A percentile compares a stretch with the other conserved stretches of the same genome.
Evolutionary conservation across 2,329 filamentous ascomycete species (phyloP).

Genomic region (Kalaharituber pfeilii): DNA sequence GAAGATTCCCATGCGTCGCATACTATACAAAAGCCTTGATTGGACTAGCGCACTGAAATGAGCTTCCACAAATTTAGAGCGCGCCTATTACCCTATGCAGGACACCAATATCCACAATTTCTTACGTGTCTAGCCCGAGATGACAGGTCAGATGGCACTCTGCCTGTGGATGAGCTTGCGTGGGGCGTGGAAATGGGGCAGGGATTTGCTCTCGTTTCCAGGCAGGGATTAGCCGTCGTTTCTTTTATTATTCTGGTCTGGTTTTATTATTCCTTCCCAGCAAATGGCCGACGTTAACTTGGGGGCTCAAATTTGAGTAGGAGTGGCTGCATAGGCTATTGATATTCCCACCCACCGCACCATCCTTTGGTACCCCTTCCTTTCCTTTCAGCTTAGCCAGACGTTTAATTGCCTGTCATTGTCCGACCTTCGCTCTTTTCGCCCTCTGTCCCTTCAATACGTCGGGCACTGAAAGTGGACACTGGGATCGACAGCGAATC

Average conservation of each 20-base stretch:
- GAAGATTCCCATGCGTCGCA: too few relatives aligned
- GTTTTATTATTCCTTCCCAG: background rate
- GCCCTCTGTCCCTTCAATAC: background rate
- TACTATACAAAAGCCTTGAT: too few relatives aligned
- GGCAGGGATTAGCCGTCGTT: too few relatives aligned
- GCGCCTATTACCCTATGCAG: too few relatives aligned
- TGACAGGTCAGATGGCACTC: background rate
- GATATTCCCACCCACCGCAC: background rate
- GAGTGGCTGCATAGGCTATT: background rate
- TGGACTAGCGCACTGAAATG: too few relatives aligned
- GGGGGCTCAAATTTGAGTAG: background rate
- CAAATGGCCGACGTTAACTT: background rate
- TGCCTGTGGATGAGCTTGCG: too few relatives aligned
- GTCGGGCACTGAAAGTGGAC: background rate
- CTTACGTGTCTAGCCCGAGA: background rate
- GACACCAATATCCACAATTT: too few relatives aligned
- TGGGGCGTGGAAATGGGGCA: background rate
- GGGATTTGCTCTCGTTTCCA: background rate
- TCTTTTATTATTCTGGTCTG: too few relatives aligned
- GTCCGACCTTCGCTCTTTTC: background rate
- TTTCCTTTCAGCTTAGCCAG: background rate
- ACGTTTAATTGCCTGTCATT: too few relatives aligned
- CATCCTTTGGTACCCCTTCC: background rate
- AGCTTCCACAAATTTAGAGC: too few relatives aligned
- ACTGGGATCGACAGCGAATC: background rate